phyloP scores from a whole-genome alignment of 352 stramenopile genomes.

The Pythium folliculosum region DNA sequence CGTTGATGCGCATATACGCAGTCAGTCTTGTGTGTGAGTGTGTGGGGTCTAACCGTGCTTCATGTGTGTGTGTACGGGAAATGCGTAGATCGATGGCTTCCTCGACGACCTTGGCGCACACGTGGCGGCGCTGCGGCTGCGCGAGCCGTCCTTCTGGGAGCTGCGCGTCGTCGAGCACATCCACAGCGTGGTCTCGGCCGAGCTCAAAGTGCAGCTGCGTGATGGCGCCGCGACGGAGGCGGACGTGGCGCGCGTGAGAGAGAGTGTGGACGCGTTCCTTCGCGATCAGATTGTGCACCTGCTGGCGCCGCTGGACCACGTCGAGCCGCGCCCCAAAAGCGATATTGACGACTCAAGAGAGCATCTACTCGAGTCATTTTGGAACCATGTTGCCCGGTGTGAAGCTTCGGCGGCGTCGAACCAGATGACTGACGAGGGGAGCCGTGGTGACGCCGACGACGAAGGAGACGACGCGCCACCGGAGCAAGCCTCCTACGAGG shows the following conservation, averaged over 20 bases:
- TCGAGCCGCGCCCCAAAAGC: background rate
- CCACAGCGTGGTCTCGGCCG: slow-evolving; percentile 19
- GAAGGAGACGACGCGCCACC: background rate
- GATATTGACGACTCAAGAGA: background rate
- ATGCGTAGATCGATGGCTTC: slow-evolving; percentile 23
- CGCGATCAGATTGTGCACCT: slow-evolving; percentile 2
- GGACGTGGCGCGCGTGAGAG: slow-evolving; percentile 2
- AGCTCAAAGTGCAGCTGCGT: slow-evolving; percentile 18
- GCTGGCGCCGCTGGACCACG: background rate
- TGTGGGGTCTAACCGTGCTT: background rate
- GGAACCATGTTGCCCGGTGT: background rate
- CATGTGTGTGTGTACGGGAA: background rate
- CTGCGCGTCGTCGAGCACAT: slow-evolving; percentile 49
- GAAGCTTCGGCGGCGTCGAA: background rate
- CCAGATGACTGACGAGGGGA: background rate
- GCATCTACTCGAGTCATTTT: slow-evolving; percentile 16
- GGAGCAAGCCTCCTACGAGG: slow-evolving; percentile 24
- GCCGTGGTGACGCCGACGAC: background rate
- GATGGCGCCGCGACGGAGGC: background rate
- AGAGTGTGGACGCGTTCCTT: background rate
- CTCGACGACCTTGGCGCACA: slow-evolving; percentile 29
- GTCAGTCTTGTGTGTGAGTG: no score
- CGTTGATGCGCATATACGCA: background rate
- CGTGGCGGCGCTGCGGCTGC: slow-evolving; percentile 30
- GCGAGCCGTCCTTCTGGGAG: slow-evolving; percentile 62